These are phyloP conservation scores for Claviceps arundinis DNA, from an alignment of 2,329 filamentous ascomycete genomes.

Conservation along the genomic window DNA sequence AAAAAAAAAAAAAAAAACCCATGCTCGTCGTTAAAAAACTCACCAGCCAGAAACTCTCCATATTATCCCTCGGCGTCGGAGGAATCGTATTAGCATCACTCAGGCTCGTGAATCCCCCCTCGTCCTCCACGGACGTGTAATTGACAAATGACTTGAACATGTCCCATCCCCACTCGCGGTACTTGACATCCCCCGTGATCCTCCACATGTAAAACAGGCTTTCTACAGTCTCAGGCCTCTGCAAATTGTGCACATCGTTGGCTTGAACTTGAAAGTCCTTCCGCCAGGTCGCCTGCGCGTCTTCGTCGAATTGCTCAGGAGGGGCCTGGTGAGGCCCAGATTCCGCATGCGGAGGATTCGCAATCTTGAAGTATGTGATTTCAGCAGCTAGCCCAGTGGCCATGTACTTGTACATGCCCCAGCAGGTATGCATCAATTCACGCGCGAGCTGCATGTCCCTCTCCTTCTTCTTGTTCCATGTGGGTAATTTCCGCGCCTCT, in stretches of 20 bases:
- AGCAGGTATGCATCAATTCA: conserved; percentile 93
- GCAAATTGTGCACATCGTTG: conserved; percentile 85
- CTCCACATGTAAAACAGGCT: conserved; percentile 97
- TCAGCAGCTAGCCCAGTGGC: conserved; percentile 85
- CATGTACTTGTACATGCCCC: conserved; percentile 91
- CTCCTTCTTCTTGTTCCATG: conserved; percentile 69
- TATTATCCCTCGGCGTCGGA: conserved; percentile 65
- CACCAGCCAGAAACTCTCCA: conserved; percentile 98
- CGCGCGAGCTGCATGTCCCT: conserved; percentile 76
- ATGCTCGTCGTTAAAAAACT: conserved; percentile 19
- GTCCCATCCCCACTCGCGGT: conserved; percentile 95
- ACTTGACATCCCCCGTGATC: conserved; percentile 79
- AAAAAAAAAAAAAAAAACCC: not conserved
- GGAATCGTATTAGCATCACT: conserved; percentile 61
- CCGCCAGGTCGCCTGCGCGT: conserved; percentile 51
- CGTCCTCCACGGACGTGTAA: conserved; percentile 66
- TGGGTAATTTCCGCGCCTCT: conserved; percentile 56
- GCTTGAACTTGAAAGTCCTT: conserved; percentile 66
- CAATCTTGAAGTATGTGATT: conserved; percentile 80
- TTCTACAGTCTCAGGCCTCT: conserved; percentile 93
- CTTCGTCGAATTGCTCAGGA: conserved; percentile 36
- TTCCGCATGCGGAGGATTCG: conserved; percentile 49
- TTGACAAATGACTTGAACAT: conserved; percentile 92
- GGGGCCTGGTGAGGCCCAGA: conserved; percentile 32
- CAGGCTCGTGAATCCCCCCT: conserved; percentile 72